Conservation (phyloP, 805 yeast genomes). For the Nakazawaea populi region DNA sequence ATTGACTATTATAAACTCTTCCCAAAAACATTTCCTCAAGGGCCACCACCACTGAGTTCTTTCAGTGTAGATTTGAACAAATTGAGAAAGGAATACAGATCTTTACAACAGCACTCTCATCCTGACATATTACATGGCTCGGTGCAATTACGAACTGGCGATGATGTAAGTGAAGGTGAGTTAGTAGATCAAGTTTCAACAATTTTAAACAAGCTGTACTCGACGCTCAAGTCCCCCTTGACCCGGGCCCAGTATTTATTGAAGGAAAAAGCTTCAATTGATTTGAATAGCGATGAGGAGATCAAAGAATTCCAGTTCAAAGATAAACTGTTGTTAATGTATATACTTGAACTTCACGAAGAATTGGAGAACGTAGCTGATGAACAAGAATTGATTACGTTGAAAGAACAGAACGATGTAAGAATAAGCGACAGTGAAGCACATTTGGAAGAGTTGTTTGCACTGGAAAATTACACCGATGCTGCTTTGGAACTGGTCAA, state of each 20-base stretch:
- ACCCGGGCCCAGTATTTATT: conserved; percentile 60
- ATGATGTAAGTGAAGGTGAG: conserved; percentile 13
- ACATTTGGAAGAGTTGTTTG: conserved; percentile 41
- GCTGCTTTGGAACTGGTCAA: conserved; percentile 65
- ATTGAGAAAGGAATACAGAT: conserved; percentile 70
- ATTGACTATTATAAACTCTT: conserved; percentile 54
- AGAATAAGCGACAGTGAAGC: conserved; percentile 45
- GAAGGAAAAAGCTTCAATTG: conserved; percentile 36
- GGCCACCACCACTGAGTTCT: conserved; percentile 25
- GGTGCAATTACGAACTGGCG: conserved; percentile 17
- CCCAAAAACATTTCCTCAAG: conserved; percentile 69
- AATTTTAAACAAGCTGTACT: conserved; percentile 70
- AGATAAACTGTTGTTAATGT: conserved; percentile 56
- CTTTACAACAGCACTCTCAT: conserved; percentile 67
- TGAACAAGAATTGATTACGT: conserved; percentile 48
- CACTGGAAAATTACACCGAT: conserved; percentile 40
- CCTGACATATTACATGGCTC: conserved; percentile 57
- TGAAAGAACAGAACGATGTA: conserved; percentile 50
- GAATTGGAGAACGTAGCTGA: conserved; percentile 59
- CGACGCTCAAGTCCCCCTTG: conserved; percentile 65
- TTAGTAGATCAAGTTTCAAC: conserved; percentile 34
- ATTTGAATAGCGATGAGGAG: conserved; percentile 54
- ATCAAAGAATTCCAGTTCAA: conserved; percentile 30
- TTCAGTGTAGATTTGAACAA: conserved; percentile 51
- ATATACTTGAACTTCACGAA: conserved; percentile 82